Conservation (phyloP, 306 rosid species). For the Corylus heterophylla region DNA sequence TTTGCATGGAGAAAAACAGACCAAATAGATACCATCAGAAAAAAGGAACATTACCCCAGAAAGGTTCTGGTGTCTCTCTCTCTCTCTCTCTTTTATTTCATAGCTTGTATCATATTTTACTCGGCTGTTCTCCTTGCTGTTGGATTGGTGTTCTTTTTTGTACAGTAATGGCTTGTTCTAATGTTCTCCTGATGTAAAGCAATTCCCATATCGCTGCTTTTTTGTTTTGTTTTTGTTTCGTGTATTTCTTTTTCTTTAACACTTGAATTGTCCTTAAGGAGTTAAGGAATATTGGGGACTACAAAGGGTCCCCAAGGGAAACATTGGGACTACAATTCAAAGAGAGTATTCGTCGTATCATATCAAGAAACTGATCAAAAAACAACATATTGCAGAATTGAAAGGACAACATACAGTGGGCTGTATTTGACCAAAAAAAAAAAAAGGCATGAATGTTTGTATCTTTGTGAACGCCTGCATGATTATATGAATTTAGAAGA, state of each 20-base stretch:
- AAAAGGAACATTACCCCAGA: constrained; percentile 41
- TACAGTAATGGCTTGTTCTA: constrained; percentile 7
- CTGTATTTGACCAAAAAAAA: background rate
- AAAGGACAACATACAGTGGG: background rate
- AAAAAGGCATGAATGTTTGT: background rate
- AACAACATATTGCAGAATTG: background rate
- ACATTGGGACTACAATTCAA: background rate
- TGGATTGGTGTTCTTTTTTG: background rate
- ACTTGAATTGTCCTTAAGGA: background rate
- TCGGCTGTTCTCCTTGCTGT: background rate
- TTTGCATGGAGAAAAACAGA: constrained; percentile 30
- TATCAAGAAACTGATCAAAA: background rate
- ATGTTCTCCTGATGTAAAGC: constrained; percentile 21
- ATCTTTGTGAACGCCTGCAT: background rate
- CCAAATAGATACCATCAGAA: constrained; percentile 15
- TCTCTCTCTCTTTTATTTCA: constrained; percentile 26
- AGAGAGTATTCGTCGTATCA: background rate
- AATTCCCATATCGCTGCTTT: constrained; percentile 3
- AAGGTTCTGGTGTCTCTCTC: constrained; percentile 40
- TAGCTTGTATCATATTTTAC: no score
- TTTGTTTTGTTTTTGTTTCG: background rate
- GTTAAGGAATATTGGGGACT: no score
- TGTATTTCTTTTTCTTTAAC: background rate
- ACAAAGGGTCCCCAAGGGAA: background rate
- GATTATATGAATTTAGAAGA: background rate